Conservation (phyloP, 805 yeast genomes). For the Candida boleticola region DNA sequence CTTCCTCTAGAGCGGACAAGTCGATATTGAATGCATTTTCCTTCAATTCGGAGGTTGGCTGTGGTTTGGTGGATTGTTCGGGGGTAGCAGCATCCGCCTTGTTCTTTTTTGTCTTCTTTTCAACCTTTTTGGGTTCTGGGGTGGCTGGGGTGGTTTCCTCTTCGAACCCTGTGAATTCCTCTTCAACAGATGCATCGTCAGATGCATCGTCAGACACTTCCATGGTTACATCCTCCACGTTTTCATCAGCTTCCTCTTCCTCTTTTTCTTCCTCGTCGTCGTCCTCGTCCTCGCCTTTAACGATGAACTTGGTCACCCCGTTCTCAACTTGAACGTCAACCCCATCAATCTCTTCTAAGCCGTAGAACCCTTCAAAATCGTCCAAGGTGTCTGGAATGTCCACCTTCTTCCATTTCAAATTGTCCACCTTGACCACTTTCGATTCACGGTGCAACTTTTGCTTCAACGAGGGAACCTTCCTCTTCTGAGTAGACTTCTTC, state of each 20-base stretch:
- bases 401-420: conserved; percentile 75
- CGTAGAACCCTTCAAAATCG: conserved; percentile 88
- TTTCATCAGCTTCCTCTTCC: conserved; percentile 17
- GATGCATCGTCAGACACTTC: conserved; percentile 5
- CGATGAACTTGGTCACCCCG: conserved; percentile 60
- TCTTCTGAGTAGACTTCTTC: conserved; percentile 3
- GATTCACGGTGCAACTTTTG: conserved; percentile 30
- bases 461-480: conserved; percentile 23
- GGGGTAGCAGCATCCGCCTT: too few species aligned
- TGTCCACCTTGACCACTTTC: conserved; percentile 47
- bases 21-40: conserved; percentile 26
- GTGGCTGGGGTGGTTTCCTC: conserved; percentile 9
- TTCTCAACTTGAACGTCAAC: conserved; percentile 75
- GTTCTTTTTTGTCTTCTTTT: conserved; percentile 1
- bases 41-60: not conserved
- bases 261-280: conserved; percentile 16
- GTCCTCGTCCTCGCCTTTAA: conserved; percentile 31
- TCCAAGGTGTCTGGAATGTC: conserved; percentile 79
- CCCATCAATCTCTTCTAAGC: conserved; percentile 91
- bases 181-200: conserved; percentile 27
- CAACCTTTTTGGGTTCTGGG: not conserved
- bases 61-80: not conserved
- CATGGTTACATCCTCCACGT: conserved; percentile 8
- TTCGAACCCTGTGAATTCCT: conserved; percentile 26
- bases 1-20: conserved; percentile 31